A percentile compares a stretch with the other conserved stretches of the same genome.
phyloP scores from a whole-genome alignment of 805 yeast genomes.

The Ogataea saltuana region DNA sequence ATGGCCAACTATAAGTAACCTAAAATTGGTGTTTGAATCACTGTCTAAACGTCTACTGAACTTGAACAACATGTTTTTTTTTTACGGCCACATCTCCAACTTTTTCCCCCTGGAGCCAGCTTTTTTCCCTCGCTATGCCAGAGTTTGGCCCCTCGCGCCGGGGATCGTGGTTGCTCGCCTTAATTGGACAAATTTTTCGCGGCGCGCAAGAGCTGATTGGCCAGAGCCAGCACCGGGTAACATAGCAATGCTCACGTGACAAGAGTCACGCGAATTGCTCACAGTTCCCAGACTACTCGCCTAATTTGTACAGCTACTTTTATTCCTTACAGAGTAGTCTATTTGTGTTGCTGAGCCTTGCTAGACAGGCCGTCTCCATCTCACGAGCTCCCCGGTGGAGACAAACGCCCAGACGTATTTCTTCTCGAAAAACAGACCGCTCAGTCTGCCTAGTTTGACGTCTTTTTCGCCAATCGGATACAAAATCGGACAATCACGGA shows the following conservation, averaged over 20 bases:
- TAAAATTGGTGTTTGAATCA: neutral
- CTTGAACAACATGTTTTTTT: constrained; percentile 1
- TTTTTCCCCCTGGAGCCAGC: constrained; percentile 5
- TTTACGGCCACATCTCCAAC: constrained; percentile 5
- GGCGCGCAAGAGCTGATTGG: constrained; percentile 15
- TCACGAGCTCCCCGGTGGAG: constrained; percentile 39
- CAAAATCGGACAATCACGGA: constrained; percentile 32
- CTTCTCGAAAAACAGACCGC: constrained; percentile 34
- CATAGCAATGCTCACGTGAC: constrained; percentile 5
- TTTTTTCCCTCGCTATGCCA: neutral
- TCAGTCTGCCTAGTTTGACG: constrained; percentile 35
- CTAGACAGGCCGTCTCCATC: constrained; percentile 45
- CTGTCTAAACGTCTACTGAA: neutral
- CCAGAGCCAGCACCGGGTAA: neutral
- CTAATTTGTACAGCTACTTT: neutral
- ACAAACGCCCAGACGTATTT: constrained; percentile 40
- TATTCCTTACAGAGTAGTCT: neutral
- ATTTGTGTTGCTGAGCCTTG: neutral
- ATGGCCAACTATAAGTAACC: constrained; percentile 5
- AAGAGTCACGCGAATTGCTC: constrained; percentile 1
- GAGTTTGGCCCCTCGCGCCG: neutral
- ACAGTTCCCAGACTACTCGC: neutral
- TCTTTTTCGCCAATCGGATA: constrained; percentile 37
- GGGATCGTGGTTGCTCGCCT: neutral
- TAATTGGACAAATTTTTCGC: constrained; percentile 11